Conservation (phyloP, 805 yeast genomes). For the Yarrowia divulgata region DNA sequence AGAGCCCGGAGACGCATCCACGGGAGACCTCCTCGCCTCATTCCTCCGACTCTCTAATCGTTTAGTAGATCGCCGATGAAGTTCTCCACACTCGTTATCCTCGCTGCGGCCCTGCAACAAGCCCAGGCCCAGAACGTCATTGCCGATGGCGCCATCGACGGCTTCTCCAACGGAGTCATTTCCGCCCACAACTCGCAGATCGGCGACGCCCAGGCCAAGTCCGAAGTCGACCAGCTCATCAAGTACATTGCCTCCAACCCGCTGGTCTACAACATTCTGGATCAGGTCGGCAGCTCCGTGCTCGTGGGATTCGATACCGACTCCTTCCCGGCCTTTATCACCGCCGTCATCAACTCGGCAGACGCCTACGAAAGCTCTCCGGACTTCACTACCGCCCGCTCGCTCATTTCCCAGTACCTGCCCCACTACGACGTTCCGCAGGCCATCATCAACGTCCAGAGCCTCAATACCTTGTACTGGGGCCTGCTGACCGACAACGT, state of each 20-base stretch:
- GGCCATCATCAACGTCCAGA: slow-evolving; percentile 22
- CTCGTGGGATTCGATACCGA: neutral
- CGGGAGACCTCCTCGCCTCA: neutral
- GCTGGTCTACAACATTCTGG: neutral
- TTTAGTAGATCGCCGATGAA: too few species aligned
- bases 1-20: neutral
- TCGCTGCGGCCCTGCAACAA: slow-evolving; percentile 4
- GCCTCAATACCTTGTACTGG: neutral
- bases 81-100: slow-evolving; percentile 23
- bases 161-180: slow-evolving; percentile 31
- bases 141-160: slow-evolving; percentile 31
- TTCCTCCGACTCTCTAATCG: too few species aligned
- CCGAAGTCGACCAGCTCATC: slow-evolving; percentile 33
- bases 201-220: slow-evolving; percentile 37
- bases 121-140: slow-evolving; percentile 24
- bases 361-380: slow-evolving; percentile 8
- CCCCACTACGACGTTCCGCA: slow-evolving; percentile 15
- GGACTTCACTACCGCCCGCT: slow-evolving; percentile 12
- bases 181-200: slow-evolving; percentile 29
- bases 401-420: slow-evolving; percentile 14
- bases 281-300: neutral
- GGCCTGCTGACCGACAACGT: slow-evolving; percentile 9
- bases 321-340: slow-evolving; percentile 27
- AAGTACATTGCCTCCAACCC: slow-evolving; percentile 32
- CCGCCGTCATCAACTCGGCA: neutral